Evolutionary conservation across 106 monocot species (phyloP).

Genomic region (Ottelia alismoides): DNA sequence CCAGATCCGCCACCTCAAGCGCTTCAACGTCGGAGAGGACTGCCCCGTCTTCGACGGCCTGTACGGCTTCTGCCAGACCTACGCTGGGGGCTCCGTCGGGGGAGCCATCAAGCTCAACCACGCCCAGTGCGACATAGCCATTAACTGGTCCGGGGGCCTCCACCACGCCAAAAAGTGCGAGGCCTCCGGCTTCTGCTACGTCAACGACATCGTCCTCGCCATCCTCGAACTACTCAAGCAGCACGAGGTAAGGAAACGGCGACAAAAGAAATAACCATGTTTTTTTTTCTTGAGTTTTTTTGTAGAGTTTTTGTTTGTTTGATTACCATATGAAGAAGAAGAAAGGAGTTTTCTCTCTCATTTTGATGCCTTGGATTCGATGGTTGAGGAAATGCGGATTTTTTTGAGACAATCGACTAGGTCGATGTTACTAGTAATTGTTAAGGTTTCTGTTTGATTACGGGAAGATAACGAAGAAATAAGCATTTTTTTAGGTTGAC

Average conservation of each 20-base stretch:
- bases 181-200: constrained; percentile 25
- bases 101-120: constrained; percentile 21
- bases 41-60: constrained; percentile 20
- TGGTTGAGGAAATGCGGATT: not conserved
- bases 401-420: not conserved
- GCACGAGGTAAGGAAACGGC: constrained; percentile 14
- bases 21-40: constrained; percentile 19
- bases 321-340: not conserved
- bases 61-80: constrained; percentile 17
- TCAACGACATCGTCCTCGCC: constrained; percentile 21
- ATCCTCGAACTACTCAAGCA: constrained; percentile 20
- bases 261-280: too few species aligned
- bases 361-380: not conserved
- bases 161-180: constrained; percentile 24
- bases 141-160: constrained; percentile 22
- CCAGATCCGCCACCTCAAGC: constrained; percentile 7
- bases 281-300: not conserved
- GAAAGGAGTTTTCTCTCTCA: too few species aligned
- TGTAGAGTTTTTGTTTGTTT: not conserved
- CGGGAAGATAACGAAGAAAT: too few species aligned
- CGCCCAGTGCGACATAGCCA: constrained; percentile 17
- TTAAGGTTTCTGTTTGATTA: too few species aligned
- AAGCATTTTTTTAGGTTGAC: too few species aligned
- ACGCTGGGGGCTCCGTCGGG: constrained; percentile 13
- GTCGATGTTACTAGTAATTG: not conserved